Base-by-base conservation (phyloP, 2,329 filamentous ascomycete species). In the Fusarium irregulare region DNA sequence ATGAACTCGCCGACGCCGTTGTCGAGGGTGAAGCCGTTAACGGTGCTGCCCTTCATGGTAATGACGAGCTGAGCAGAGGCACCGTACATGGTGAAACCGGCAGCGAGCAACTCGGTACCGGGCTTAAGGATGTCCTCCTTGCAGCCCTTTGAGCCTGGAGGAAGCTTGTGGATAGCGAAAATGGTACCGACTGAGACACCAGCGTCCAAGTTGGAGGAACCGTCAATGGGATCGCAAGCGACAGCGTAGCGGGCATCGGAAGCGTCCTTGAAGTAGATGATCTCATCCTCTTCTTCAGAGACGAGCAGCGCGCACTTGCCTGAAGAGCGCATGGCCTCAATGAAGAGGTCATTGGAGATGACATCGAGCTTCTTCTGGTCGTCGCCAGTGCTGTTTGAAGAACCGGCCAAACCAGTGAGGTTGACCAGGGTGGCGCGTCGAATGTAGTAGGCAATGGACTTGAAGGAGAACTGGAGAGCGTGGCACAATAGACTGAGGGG, bases 41-140 rank as follows among this genome's bases (percentile, higher is more conserved):
- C 96, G 67, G 84, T 88, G 70, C 94, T 93, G 73, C 91, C 93
- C 82, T 92, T 93, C 94, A 98, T 98, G 74, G 96, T 99, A 78
- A 99, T 92, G 76, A 99, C 96, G 47, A 99, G 87, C 84, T 98
- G 95, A 6, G 96, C 91, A 5, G 94, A 98, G 74, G 96, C 96
- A 78, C 96, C 96, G 83, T 99, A 99, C 96, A 99, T 99, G 82
- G 96, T 99, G 87, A 99, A 99, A n/a, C 96, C 96, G 23, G 93
- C 91, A 37, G 96, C 95, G 21, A 98, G 88, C 72, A 98, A 89
- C 82, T 98, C 94, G 3, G 92, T 95, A 60, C 96, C 96, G 2
- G 96, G 92, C 81, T 90, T 91, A 64, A 98, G 88, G 66, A 99
- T 88, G 80, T 98, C 94, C 77, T 97, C 93, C 75, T 92, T 91